A percentile compares a stretch with the other conserved stretches of the same genome.
Evolutionary conservation across 225 moss, liverwort and hornwort genomes (phyloP).

Genomic region (Straminergon stramineum): DNA sequence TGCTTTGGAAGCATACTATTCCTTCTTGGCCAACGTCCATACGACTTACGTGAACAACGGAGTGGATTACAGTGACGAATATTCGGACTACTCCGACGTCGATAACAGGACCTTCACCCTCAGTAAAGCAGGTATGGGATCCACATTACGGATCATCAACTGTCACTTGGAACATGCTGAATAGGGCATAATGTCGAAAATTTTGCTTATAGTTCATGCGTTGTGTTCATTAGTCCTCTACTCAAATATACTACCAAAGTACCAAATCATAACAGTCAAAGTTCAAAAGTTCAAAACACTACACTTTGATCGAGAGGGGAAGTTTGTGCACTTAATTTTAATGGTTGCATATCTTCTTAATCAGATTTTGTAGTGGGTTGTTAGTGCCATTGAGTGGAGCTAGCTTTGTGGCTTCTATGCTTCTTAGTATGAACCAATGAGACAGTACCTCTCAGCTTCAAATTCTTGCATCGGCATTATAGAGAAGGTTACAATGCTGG

Average conservation of each 20-base stretch:
- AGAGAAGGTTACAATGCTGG: background rate
- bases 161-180: no score
- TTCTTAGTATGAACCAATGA: background rate
- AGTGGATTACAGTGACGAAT: accelerated
- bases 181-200: background rate
- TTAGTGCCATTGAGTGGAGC: background rate
- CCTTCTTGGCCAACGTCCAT: background rate
- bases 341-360: background rate
- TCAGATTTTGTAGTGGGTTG: background rate
- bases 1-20: background rate
- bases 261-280: no score
- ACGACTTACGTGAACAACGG: background rate
- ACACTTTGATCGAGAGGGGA: background rate
- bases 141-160: background rate
- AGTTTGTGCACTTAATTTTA: background rate
- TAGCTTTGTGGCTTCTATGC: background rate
- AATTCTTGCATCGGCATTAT: background rate
- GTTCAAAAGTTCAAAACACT: background rate
- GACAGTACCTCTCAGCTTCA: background rate
- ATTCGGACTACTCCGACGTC: accelerated
- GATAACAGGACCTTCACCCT: background rate
- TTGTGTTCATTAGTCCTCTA: background rate
- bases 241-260: no score
- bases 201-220: background rate
- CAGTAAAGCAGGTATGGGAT: background rate